A percentile compares a stretch with the other conserved stretches of the same genome.
Conservation (phyloP, 2,329 filamentous ascomycete species). For the Coniochaeta hoffmannii region DNA sequence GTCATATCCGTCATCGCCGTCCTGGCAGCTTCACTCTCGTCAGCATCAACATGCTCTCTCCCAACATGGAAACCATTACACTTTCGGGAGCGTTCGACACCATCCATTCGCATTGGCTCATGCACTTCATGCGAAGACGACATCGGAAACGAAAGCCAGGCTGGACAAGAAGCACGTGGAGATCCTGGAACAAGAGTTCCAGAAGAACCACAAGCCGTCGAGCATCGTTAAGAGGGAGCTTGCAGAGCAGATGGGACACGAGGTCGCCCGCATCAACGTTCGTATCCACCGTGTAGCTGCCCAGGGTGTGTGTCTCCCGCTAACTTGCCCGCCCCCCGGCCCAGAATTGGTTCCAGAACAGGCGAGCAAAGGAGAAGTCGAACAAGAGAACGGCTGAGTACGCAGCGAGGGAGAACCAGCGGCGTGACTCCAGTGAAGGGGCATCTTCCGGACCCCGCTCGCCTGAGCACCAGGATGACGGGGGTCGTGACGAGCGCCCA, state of each 20-base stretch:
- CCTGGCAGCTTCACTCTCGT: not conserved
- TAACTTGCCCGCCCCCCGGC: slow-evolving; percentile 9
- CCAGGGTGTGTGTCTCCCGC: not conserved
- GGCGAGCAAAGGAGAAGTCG: slow-evolving; percentile 58
- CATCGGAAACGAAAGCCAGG: slow-evolving; percentile 39
- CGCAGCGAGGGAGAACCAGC: slow-evolving; percentile 29
- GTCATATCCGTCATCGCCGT: not conserved
- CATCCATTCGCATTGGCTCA: not conserved
- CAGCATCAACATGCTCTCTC: not conserved
- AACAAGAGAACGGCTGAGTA: slow-evolving; percentile 48
- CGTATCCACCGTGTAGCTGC: slow-evolving; percentile 11
- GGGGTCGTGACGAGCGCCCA: slow-evolving; percentile 23
- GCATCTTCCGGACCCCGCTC: not conserved
- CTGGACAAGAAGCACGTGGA: slow-evolving; percentile 54
- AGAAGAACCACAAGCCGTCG: slow-evolving; percentile 57
- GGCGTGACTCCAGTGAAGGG: not conserved
- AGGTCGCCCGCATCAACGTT: slow-evolving; percentile 58
- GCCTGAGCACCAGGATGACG: slow-evolving; percentile 12
- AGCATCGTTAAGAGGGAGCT: slow-evolving; percentile 54
- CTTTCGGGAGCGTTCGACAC: not conserved
- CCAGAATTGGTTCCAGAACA: slow-evolving; percentile 66
- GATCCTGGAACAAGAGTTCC: slow-evolving; percentile 52
- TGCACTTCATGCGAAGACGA: not conserved
- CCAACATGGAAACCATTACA: not conserved
- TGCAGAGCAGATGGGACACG: slow-evolving; percentile 55